Evolutionary conservation across 1,284 basidiomycete species (phyloP), one percentile per base, ranked within the genome.

Genomic region (Grifola frondosa): DNA sequence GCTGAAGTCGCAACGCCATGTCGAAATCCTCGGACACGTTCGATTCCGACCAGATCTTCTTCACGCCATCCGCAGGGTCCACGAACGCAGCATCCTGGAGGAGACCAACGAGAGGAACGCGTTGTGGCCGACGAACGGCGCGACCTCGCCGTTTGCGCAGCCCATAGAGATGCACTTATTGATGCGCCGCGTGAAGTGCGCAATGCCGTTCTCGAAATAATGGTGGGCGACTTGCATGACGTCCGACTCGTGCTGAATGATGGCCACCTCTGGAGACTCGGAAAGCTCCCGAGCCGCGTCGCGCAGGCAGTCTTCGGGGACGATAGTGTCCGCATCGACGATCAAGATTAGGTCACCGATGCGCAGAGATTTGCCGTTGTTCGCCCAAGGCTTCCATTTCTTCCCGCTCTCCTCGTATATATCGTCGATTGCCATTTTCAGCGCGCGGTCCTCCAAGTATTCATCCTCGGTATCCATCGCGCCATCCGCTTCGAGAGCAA

Each of bases 81-180:
- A 84, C 60, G 50, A 86, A 87, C 6, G 83, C 74, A 2, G 81
- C 85, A 46, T 91, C 89, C 59, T 93, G 90, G 7, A 92, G 67
- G 90, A 90, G 6, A 76, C 76, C 90, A 90, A 93, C 11, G 89
- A 78, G 29, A 93, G 70, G 68, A 91, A 92, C 2, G 89, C 90
- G 50, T 93, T 92, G 64, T 93, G 91, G 1, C 91, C 91, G 46
- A 93, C 87, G 57, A 92, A 92, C 2, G 89, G 89, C 1, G 90
- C 86, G 23, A 86, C 78, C 64, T 91, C 88, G 31, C 87, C 89
- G 53, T 88, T 90, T 9, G 79, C 82, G 44, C 81, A 83, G 16
- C 79, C 79, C 71, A 87, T 76, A 0, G 85, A 84, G 49, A 91
- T 91, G 54, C 77, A 82, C 56, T 74, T 76, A 65, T 91, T 88